Evolutionary conservation across 305 asterid species (phyloP).

Genomic region (Fraxinus paxiana): DNA sequence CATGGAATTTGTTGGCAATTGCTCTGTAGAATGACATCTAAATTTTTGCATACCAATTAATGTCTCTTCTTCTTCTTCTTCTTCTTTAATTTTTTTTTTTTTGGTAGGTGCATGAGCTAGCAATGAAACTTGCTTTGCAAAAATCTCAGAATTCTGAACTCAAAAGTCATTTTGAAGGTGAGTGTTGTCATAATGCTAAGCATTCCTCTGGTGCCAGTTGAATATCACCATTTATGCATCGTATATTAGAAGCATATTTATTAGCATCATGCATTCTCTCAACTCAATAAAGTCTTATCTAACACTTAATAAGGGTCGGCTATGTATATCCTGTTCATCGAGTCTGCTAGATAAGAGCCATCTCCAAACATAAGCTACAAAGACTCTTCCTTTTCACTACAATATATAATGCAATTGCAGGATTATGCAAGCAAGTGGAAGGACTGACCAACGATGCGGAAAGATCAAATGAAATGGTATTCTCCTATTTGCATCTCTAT

Average conservation of each 20-base stretch:
- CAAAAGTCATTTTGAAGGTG: conserved; percentile 79
- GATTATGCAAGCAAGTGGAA: conserved; percentile 72
- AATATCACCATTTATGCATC: not conserved
- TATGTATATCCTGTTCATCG: not conserved
- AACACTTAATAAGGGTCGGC: not conserved
- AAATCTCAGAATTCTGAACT: conserved; percentile 78
- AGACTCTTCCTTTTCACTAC: not conserved
- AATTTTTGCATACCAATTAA: not conserved
- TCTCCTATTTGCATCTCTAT: not conserved
- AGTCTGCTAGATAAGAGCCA: not conserved
- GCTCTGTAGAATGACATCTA: not conserved
- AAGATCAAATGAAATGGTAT: conserved; percentile 88
- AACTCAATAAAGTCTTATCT: not conserved
- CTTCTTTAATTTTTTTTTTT: not conserved
- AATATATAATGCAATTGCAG: conserved; percentile 34
- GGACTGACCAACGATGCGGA: conserved; percentile 66
- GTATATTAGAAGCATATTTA: not conserved
- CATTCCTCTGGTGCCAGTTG: not conserved
- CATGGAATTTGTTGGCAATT: not conserved
- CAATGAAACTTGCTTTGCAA: conserved; percentile 82
- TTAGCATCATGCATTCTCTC: not conserved
- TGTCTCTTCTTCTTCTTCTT: not conserved
- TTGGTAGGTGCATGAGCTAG: conserved; percentile 72
- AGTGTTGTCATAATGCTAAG: conserved; percentile 5
- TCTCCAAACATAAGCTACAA: not conserved